Evolutionary conservation across 2,329 filamentous ascomycete species (phyloP), one percentile per base, ranked within the genome.

Genomic region (Xylogone sp.): DNA sequence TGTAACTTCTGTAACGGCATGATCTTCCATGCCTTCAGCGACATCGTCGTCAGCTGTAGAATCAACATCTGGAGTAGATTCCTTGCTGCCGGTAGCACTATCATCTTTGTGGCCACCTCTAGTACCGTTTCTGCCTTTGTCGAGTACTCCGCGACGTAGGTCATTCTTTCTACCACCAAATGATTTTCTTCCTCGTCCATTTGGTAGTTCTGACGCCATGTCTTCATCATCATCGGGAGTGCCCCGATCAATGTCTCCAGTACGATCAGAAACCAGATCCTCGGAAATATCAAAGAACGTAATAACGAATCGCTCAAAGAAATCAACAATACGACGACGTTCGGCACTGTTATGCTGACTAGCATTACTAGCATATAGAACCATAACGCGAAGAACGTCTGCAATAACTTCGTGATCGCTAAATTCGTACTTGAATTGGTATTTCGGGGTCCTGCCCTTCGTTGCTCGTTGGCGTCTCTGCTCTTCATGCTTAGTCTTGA

Each of bases 401-500:
- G 83, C 67, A 12, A 90, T 72, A 12, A 90, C 81, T 45, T 84
- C 83, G 57, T 83, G 79, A 61, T 92, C 88, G 24, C 78, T 73
- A 61, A 97, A 90, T 18, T 79, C 76, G 72, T 87, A 93, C 43
- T 83, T 75, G 66, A 90, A 88, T 68, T 96, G 93, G 64, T 87
- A 82, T 45, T 81, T 82, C 16, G 82, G 77, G 5, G 82, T 75
- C 53, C 81, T 81, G 59, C 76, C 76, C 65, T 78, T 83, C 68
- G 83, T 77, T 57, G 78, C 81, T 55, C 86, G 82, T 59, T 85
- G 76, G 48, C 88, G 88, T 64, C 88, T 86, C 66, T 93, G 88
- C 69, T 97, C 92, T 67, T 97, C 92, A 60, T 93, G 88, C 68
- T 91, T 95, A 46, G 90, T 91, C 69, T 94, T 91, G 65, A 97